Conservation (phyloP, 2,329 filamentous ascomycete species). For the Acephala macrosclerotiorum region DNA sequence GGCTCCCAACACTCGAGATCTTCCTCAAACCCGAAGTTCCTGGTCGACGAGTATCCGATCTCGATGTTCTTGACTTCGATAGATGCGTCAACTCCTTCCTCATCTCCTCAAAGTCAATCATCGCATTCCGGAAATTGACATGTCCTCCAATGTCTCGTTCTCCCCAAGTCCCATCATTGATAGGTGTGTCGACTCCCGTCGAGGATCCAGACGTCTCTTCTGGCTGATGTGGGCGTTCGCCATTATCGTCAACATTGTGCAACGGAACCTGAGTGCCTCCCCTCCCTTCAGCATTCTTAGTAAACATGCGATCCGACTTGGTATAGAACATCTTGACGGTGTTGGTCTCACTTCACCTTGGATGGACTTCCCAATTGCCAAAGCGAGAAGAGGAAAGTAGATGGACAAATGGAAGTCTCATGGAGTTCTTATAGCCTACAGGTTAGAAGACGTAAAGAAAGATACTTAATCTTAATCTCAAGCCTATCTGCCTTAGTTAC, state of each 20-base stretch:
- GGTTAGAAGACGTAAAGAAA: neutral
- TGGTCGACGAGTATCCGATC: conserved; percentile 14
- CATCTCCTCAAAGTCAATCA: conserved; percentile 66
- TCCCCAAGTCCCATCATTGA: conserved; percentile 64
- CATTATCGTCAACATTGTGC: conserved; percentile 35
- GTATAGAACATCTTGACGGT: conserved; percentile 37
- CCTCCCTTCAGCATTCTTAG: conserved; percentile 26
- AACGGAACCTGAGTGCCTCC: conserved; percentile 35
- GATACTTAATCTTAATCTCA: neutral
- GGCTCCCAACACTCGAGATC: conserved; percentile 24
- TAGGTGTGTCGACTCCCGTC: conserved; percentile 16
- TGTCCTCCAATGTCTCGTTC: conserved; percentile 64
- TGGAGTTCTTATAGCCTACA: neutral
- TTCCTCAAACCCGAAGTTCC: conserved; percentile 25
- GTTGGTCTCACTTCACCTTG: neutral
- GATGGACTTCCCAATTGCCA: neutral
- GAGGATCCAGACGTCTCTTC: conserved; percentile 28
- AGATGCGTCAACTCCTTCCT: conserved; percentile 60
- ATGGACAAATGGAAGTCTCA: neutral
- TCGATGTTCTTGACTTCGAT: conserved; percentile 49
- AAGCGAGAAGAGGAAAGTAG: neutral
- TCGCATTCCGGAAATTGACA: conserved; percentile 58
- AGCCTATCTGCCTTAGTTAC: conserved; percentile 1
- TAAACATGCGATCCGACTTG: conserved; percentile 37
- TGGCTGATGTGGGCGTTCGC: conserved; percentile 20